A percentile compares a stretch with the other conserved stretches of the same genome.
phyloP scores from a whole-genome alignment of 2,329 filamentous ascomycete genomes.

The Aureobasidium mangrovei region DNA sequence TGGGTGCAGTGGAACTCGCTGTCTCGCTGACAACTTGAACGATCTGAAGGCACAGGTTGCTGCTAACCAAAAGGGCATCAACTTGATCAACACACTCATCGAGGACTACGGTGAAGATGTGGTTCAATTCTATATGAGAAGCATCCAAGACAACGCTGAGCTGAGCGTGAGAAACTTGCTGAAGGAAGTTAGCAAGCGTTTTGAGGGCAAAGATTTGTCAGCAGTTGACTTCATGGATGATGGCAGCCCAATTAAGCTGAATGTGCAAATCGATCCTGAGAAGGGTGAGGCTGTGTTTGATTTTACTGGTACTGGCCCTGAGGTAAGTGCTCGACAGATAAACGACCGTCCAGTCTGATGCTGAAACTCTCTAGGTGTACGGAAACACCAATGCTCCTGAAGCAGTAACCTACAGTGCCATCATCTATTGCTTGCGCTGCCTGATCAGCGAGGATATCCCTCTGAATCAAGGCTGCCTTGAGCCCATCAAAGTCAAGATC shows the following conservation, averaged over 20 bases:
- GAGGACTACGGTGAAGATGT: conserved; percentile 68
- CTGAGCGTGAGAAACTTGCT: conserved; percentile 64
- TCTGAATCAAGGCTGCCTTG: conserved; percentile 75
- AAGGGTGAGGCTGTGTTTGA: conserved; percentile 72
- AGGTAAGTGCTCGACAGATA: conserved; percentile 29
- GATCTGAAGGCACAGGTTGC: conserved; percentile 82
- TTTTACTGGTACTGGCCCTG: conserved; percentile 67
- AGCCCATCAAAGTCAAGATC: conserved; percentile 63
- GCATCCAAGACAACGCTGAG: conserved; percentile 74
- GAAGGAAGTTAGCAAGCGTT: conserved; percentile 60
- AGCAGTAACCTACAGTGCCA: conserved; percentile 73
- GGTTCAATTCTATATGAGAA: conserved; percentile 76
- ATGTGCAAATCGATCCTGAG: conserved; percentile 63
- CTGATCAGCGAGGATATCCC: conserved; percentile 75
- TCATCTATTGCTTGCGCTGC: conserved; percentile 77
- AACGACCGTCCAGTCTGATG: neutral
- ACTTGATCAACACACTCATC: conserved; percentile 64
- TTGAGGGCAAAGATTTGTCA: conserved; percentile 60
- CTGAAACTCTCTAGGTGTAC: conserved; percentile 42
- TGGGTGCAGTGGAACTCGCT: conserved; percentile 70
- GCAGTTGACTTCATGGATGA: conserved; percentile 84
- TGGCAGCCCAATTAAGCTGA: conserved; percentile 66
- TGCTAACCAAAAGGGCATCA: conserved; percentile 78
- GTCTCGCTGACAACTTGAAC: conserved; percentile 73
- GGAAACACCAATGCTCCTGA: conserved; percentile 65